phyloP scores from a whole-genome alignment of 805 yeast genomes.

The Spathaspora gorwiae region DNA sequence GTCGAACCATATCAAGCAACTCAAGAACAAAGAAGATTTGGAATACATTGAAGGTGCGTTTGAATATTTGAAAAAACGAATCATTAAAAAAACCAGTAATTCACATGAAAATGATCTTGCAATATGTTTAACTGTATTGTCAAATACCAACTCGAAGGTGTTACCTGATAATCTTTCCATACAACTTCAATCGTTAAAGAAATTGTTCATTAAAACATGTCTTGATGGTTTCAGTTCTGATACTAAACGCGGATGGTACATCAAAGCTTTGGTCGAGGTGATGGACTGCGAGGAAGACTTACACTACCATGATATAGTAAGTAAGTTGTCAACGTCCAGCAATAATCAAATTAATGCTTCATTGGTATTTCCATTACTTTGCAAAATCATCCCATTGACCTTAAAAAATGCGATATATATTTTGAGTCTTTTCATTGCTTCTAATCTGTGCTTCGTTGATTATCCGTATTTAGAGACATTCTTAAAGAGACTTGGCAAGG shows the following conservation, averaged over 20 bases:
- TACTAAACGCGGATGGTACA: not conserved
- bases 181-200: not conserved
- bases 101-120: conserved; percentile 9
- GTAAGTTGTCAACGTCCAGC: not conserved
- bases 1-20: conserved; percentile 36
- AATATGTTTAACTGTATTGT: conserved; percentile 6
- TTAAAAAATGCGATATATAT: conserved; percentile 11
- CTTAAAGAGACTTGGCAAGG: conserved; percentile 4
- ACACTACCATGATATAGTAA: not conserved
- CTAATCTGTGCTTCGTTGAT: not conserved
- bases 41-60: conserved; percentile 16
- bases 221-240: not conserved
- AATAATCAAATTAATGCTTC: not conserved
- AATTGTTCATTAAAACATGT: not conserved
- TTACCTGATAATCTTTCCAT: not conserved
- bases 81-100: not conserved
- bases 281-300: not conserved
- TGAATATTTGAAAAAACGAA: conserved; percentile 10
- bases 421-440: conserved; percentile 12
- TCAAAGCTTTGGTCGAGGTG: not conserved
- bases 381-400: conserved; percentile 7
- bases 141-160: not conserved
- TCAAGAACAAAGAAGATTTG: conserved; percentile 21
- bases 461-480: conserved; percentile 5
- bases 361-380: conserved; percentile 1